Conservation (phyloP, 345 rosid species). For the Clarkia xantiana region DNA sequence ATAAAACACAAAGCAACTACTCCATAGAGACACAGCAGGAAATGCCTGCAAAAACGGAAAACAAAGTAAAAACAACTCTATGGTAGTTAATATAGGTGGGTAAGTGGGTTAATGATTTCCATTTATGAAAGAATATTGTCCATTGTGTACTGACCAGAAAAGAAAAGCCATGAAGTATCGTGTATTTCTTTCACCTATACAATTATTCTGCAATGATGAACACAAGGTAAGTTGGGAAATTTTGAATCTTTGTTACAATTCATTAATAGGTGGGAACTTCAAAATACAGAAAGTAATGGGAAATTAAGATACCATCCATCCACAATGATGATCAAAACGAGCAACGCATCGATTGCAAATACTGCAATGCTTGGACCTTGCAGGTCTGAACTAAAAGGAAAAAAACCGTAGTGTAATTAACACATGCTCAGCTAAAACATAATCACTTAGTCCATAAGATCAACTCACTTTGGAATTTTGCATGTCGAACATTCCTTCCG, state of each 20-base stretch:
- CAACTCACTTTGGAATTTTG: too few species aligned
- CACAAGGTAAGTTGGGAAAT: not conserved
- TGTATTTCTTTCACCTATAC: constrained; percentile 87
- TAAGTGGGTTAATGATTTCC: too few species aligned
- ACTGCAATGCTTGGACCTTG: constrained; percentile 95
- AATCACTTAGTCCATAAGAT: too few species aligned
- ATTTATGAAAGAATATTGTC: not conserved
- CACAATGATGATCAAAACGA: constrained; percentile 94
- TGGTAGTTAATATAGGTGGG: too few species aligned
- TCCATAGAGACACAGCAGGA: constrained; percentile 64
- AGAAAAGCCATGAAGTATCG: constrained; percentile 86
- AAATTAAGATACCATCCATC: constrained; percentile 62
- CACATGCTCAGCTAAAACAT: too few species aligned
- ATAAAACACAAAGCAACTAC: constrained; percentile 51
- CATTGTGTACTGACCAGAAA: constrained; percentile 49
- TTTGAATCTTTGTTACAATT: too few species aligned
- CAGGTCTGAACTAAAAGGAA: constrained; percentile 47
- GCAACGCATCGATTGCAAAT: constrained; percentile 86
- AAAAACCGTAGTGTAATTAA: not conserved
- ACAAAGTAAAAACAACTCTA: too few species aligned
- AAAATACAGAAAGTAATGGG: not conserved
- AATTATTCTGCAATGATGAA: constrained; percentile 54
- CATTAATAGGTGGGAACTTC: not conserved
- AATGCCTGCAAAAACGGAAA: constrained; percentile 40
- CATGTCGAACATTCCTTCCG: constrained; percentile 23